Base-by-base conservation (phyloP, 139 green algal genomes). In the Chlamydomonas sp. region DNA sequence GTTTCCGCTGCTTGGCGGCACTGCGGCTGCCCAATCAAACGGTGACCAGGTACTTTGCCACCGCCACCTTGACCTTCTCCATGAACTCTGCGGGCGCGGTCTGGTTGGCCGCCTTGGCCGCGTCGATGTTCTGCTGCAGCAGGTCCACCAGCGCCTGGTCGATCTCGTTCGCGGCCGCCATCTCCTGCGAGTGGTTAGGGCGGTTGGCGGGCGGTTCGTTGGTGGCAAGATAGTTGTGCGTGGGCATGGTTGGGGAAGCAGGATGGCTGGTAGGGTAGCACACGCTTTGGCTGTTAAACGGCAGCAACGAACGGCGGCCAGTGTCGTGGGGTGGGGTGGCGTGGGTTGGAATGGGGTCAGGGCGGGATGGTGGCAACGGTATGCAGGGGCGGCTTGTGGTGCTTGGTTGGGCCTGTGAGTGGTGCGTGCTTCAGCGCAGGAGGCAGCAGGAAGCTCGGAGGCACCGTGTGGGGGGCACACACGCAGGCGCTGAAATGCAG, bases 101-200 rank as follows among this genome's bases (percentile, higher is more conserved):
- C 86, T 97, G 92, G 57, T 93, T 93, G 14, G 94, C 93, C 20
- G 67, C 88, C 18, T 85, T 82, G 58, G 96, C 96, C 8, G 91
- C 92, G 20, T 97, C 92, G 64, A 97, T 97, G 84, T 99, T 99
- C 81, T 97, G 93, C 80, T 96, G 69, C 74, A 97, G 85, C 83
- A 99, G 87, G 71, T 96, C 89, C 74, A 99, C 88, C 69, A 99
- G 88, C 7, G 88, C 75, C 73, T 92, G 66, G 74, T 98, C 96
- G 84, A 98, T 96, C 90, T 97, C 91, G 81, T 97, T 96, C 57
- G 84, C 85, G 78, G 91, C 93, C 10, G 96, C 96, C 95, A 98
- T 97, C 74, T 98, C 88, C 83, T 87, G 77, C 49, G 1, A 66
- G 76, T 59, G 72, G 72, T 4, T 91, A 64, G 96, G 84, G 49